Conservation (phyloP, 2,329 filamentous ascomycete species). For the Aurifilum marmelostoma region DNA sequence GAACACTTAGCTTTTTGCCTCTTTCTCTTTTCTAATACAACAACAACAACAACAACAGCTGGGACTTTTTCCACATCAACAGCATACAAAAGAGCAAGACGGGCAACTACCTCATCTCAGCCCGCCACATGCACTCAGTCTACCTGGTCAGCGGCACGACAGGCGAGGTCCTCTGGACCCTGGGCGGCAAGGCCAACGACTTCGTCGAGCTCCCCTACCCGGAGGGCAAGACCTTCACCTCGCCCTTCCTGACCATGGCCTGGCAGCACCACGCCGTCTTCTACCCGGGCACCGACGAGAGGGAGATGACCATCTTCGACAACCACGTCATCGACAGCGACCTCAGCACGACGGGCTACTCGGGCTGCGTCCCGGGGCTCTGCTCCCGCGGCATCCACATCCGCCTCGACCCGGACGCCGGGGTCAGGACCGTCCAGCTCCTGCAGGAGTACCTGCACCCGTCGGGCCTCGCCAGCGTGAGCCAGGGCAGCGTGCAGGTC, state of each 20-base stretch:
- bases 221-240: conserved; percentile 42
- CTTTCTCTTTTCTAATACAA: neutral
- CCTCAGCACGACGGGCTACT: conserved; percentile 28
- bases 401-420: conserved; percentile 38
- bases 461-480: conserved; percentile 39
- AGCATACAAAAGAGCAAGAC: conserved; percentile 40
- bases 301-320: conserved; percentile 53
- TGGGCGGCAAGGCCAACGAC: conserved; percentile 41
- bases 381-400: conserved; percentile 41
- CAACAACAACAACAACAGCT: conserved; percentile 33
- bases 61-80: conserved; percentile 45
- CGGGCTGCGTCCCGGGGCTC: neutral
- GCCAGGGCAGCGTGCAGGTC: conserved; percentile 47
- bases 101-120: conserved; percentile 44
- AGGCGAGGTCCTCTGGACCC: conserved; percentile 40
- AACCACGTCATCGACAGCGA: conserved; percentile 37
- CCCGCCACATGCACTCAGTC: conserved; percentile 38
- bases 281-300: conserved; percentile 35
- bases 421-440: conserved; percentile 46
- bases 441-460: conserved; percentile 44
- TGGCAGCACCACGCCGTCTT: conserved; percentile 52
- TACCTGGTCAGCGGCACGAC: conserved; percentile 38
- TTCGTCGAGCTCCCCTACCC: conserved; percentile 38
- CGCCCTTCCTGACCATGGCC: conserved; percentile 26
- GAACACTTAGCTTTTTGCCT: no score